Percentiles rank a stretch among this genome's conserved stretches.
Conservation (phyloP, 495 filamentous ascomycete genomes). For the Lasiosphaeriaceae sp. region DNA sequence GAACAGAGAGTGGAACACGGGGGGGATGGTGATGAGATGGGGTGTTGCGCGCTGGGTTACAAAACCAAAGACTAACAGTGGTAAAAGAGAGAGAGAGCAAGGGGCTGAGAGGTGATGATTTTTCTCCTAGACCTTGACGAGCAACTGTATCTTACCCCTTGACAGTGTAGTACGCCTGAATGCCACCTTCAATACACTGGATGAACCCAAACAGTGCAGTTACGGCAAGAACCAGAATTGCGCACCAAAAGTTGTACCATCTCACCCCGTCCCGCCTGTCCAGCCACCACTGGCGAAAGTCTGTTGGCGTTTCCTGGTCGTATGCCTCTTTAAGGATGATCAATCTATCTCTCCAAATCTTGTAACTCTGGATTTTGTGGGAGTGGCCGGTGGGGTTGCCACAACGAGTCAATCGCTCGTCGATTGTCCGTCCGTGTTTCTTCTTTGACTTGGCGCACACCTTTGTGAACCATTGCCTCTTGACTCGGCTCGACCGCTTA, state of each 20-base stretch:
- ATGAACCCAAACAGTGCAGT: neutral
- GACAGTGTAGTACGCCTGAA: constrained; percentile 2
- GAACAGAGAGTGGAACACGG: too few relatives aligned
- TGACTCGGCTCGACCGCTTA: neutral
- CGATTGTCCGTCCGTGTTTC: neutral
- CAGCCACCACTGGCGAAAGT: constrained; percentile 5
- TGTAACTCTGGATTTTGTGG: neutral
- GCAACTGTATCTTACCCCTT: too few relatives aligned
- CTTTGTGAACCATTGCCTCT: neutral
- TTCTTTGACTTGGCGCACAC: neutral
- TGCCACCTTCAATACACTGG: constrained; percentile 2
- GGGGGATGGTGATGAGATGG: too few relatives aligned
- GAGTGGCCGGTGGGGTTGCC: neutral
- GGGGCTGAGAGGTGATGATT: too few relatives aligned
- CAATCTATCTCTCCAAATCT: neutral
- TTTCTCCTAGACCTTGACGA: too few relatives aligned
- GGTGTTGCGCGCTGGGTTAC: too few relatives aligned
- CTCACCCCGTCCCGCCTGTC: neutral
- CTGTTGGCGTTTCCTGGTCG: neutral
- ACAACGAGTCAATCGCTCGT: neutral
- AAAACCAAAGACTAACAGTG: too few relatives aligned
- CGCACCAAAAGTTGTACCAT: constrained; percentile 4
- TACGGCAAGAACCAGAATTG: neutral
- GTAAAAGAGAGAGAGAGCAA: too few relatives aligned
- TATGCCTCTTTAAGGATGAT: neutral